Base-by-base conservation (phyloP, 1,139 yeast species). In the Lodderomyces pseudojiufengensis region DNA sequence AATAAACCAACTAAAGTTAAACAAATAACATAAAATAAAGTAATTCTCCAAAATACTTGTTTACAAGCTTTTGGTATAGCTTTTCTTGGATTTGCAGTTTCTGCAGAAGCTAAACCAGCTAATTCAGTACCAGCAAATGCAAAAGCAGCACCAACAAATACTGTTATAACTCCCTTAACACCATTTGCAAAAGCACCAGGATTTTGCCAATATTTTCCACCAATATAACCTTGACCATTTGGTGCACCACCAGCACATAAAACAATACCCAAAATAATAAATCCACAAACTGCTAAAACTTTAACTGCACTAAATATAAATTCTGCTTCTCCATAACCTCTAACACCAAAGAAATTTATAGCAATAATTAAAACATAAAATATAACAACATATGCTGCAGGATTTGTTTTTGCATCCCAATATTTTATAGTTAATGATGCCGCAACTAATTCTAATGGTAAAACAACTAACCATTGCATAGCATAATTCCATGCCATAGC, bases 401-500 rank as follows among this genome's bases (percentile, higher is more conserved):
- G 63, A 52, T 72, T 71, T 43, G 76, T 65, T 29, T 51, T 48
- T 7, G 65, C 54, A 37, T 79, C 68, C 92, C 92, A 83, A 55
- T 69, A 83, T 43, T 73, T 64, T 41, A 82, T 76, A n/a, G 85
- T 78, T 43, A 83, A 64, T 9, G 88, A 73, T 23, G 85, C 84
- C 9, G 90, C 90, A 44, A 81, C 86, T 50, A 83, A 66, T 57
- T 83, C 92, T 43, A 80, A 61, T 2, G 92, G 90, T 48, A 83
- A 60, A 35, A 80, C 78, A 38, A 81, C 74, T 24, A 80, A 65
- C 90, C 88, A 82, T 59, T 77, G 81, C 51, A 81, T 61, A 37
- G 80, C 80, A 54, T 81, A 83, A 59, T 80, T 81, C 78, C 83
- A 76, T 38, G 84, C 87, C 72, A 79, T 76, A 35, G 86, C 80